Evolutionary conservation across 345 rosid genomes (phyloP), one percentile per base, ranked within the genome.

Genomic region (Turnera subulata): DNA sequence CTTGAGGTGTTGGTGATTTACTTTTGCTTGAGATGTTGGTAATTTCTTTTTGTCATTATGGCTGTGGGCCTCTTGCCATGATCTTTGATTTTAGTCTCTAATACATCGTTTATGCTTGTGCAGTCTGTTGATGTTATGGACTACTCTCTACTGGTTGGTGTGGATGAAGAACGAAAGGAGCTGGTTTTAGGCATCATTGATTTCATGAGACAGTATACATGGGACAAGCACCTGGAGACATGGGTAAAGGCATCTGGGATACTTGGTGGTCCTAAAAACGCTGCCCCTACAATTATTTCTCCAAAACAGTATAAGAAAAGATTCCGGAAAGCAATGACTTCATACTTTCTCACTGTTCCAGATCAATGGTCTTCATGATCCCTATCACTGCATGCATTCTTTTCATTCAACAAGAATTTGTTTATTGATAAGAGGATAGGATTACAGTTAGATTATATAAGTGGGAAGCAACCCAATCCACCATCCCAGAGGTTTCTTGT

Each of bases 211-310:
- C 96, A 94, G 58, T 94, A 94, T 73, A 94, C 99, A 53, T 94
- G 99, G 99, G 99, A 94, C 75, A 94, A 94, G 78, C 97, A 94
- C 40, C 74, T 94, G 65, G 99, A 94, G 84, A 88, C 99, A 13
- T 90, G 95, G 99, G 91, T 94, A 2, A 94, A 94, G 74, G 88
- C 95, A 14, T 70, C 92, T 0, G 96, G 96, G 29, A 84, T 90
- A 46, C 82, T 94, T 9, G 99, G 99, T 3, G 99, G 99, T 46
- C 79, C 71, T 0, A 94, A 75, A 73, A 85, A 90, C 57, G 89
- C 84, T 44, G 55, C 96, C 24, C 97, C 97, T 0, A 94, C 99
- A 4, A 83, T 94, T 43, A 46, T 94, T 26, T 94, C 99, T 47
- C 99, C 99, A 0, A 80, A 72, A 55, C 91, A 90, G 53, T 94